Evolutionary conservation across 768 basidiomycete species (phyloP).

Genomic region (Amanita molliuscula): DNA sequence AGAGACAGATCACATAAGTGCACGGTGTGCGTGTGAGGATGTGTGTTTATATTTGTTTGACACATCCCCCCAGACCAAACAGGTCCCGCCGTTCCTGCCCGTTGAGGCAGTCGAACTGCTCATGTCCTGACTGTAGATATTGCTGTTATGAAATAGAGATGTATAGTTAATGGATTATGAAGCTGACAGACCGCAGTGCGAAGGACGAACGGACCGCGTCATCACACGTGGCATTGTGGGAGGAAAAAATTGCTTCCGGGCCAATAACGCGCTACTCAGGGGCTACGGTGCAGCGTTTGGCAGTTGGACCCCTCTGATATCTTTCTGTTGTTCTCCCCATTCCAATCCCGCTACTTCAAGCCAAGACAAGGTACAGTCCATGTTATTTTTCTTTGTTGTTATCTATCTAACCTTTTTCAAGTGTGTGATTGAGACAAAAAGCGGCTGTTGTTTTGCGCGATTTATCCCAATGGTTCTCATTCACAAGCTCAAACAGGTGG

Average conservation of each 20-base stretch:
- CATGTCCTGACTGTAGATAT: not conserved
- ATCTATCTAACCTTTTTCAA: not conserved
- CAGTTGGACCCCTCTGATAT: constrained; percentile 9
- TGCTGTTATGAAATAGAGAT: not conserved
- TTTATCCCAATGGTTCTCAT: constrained; percentile 12
- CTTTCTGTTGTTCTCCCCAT: constrained; percentile 4
- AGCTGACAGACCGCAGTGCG: not conserved
- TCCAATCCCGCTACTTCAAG: not conserved
- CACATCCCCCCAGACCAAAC: not conserved
- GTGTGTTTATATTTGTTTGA: not conserved
- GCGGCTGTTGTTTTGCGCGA: constrained; percentile 10
- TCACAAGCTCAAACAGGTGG: constrained; percentile 14
- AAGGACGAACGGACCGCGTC: not conserved
- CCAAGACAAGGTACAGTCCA: not conserved
- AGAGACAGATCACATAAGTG: not conserved
- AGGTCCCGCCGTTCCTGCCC: not conserved
- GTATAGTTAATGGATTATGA: not conserved
- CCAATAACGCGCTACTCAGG: constrained; percentile 14
- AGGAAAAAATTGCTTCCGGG: constrained; percentile 17
- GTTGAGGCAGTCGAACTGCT: too few relatives aligned
- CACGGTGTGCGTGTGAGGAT: not conserved
- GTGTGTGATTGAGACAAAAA: not conserved
- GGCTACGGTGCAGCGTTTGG: constrained; percentile 10
- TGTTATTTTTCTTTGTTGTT: not conserved
- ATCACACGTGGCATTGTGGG: constrained; percentile 15